Conservation (phyloP, 768 basidiomycete species). For the Boletus pseudopeckii region DNA sequence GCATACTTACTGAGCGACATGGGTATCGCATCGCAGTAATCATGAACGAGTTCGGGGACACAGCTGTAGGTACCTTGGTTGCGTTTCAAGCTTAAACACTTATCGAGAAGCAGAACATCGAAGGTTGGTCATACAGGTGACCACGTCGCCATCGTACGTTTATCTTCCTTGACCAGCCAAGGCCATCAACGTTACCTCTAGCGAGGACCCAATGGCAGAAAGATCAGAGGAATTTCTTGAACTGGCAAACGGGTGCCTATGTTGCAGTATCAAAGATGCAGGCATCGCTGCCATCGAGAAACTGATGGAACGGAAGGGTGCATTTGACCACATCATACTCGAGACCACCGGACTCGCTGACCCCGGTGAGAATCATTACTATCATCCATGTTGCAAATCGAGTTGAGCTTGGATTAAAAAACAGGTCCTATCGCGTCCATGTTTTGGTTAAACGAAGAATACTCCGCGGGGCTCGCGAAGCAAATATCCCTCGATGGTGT, state of each 20-base stretch:
- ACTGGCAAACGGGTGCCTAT: slow-evolving; percentile 94
- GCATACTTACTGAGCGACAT: slow-evolving; percentile 90
- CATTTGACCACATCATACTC: slow-evolving; percentile 92
- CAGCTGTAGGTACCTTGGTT: slow-evolving; percentile 56
- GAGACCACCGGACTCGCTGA: slow-evolving; percentile 97
- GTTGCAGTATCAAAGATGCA: slow-evolving; percentile 94
- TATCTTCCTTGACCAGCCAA: slow-evolving; percentile 52
- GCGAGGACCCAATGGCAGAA: slow-evolving; percentile 57
- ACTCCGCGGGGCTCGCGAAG: slow-evolving; percentile 57
- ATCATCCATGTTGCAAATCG: background rate
- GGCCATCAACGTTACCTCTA: slow-evolving; percentile 76
- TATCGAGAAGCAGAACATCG: slow-evolving; percentile 66
- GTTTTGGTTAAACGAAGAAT: slow-evolving; percentile 88
- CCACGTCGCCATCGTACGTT: background rate
- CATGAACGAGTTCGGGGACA: slow-evolving; percentile 98
- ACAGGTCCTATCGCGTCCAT: slow-evolving; percentile 81
- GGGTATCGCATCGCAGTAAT: slow-evolving; percentile 96
- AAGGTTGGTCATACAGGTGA: slow-evolving; percentile 51
- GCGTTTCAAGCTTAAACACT: slow-evolving; percentile 15
- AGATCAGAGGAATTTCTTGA: slow-evolving; percentile 86
- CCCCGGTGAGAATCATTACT: slow-evolving; percentile 55
- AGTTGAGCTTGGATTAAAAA: background rate
- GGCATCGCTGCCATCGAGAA: slow-evolving; percentile 94
- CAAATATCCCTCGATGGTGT: slow-evolving; percentile 85
- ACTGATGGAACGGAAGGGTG: slow-evolving; percentile 79